These are phyloP conservation scores for Cystobasidiaceae sp. DNA, from an alignment of 1,284 basidiomycete species.

Conservation along the genomic window DNA sequence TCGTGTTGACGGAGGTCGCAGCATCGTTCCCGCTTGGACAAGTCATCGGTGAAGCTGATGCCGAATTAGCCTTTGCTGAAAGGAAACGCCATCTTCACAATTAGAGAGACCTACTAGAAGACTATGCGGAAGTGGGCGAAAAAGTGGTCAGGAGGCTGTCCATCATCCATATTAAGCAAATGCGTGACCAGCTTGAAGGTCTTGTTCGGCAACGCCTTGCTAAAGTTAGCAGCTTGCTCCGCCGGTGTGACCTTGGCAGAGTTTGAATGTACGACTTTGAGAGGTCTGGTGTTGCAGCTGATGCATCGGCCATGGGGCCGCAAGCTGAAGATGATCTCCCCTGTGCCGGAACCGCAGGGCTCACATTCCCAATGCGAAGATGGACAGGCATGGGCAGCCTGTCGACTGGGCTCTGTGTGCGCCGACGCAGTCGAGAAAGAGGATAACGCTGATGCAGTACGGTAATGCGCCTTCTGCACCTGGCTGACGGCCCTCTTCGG, in stretches of 20 bases:
- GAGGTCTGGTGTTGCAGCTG: background rate
- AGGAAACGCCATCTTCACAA: background rate
- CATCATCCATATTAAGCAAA: constrained; percentile 12
- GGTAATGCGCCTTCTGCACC: background rate
- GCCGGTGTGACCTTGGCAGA: background rate
- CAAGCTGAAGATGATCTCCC: constrained; percentile 22
- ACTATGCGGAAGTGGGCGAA: constrained; percentile 24
- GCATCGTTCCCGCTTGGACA: background rate
- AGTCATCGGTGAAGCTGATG: constrained; percentile 13
- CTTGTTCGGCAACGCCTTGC: constrained; percentile 8
- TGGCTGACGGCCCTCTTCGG: constrained; percentile 4
- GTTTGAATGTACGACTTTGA: constrained; percentile 5
- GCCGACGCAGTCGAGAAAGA: constrained; percentile 3
- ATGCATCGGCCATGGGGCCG: constrained; percentile 7
- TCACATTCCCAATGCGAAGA: constrained; percentile 23
- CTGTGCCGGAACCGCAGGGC: constrained; percentile 18
- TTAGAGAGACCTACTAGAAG: constrained; percentile 10
- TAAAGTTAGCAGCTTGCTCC: background rate
- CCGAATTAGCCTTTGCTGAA: background rate
- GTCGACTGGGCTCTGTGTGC: background rate
- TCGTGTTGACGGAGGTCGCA: constrained; percentile 10
- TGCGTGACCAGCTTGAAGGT: constrained; percentile 10
- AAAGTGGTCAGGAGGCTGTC: constrained; percentile 11
- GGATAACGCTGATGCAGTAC: constrained; percentile 1
- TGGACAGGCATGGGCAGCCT: background rate